Base-by-base conservation (phyloP, 495 filamentous ascomycete species). In the Aspergillus bertholletiae region DNA sequence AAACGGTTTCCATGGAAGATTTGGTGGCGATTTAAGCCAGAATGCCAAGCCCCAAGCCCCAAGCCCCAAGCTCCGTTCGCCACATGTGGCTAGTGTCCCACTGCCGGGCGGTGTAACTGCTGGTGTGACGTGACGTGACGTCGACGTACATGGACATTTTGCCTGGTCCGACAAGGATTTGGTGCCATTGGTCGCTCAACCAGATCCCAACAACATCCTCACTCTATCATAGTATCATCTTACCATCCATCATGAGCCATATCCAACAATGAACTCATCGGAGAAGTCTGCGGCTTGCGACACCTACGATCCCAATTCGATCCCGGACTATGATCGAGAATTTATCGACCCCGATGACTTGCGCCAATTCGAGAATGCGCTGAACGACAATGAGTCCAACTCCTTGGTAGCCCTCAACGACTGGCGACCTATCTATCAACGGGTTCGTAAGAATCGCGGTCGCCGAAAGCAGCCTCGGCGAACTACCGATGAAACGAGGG, bases 401-500 rank as follows among this genome's bases (percentile, higher is more conserved):
- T 70, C 77, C 20, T 60, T 93, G 53, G 80, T 84, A 8, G 89
- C 90, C 24, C 79, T 88, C 58, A 92, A 90, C 65, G 90, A 94
- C 74, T 94, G 89, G 90, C 84, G 86, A 3, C 90, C 90, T 2
- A 81, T 95, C 24, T 81, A 85, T 49, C 82, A 89, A 58, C 81
- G 79, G 27, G 80, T 89, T 5, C 75, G 80, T n/a, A 72, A 74
- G 47, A 73, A 67, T 47, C 68, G 74, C 15, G 64, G 67, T 23
- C 72, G 75, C 28, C 71, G 73, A 54, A 78, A 76, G 53, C 57
- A 56, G 20, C 72, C 71, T 8, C 69, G 65, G 55, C 77, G 88
- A 48, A 85, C 84, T 49, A 89, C 84, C 56, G 94, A 98, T 67
- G 94, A 98, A 71, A 97, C 93, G 2, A 77, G 94, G 46, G 94